Conservation (phyloP, 768 basidiomycete species). For the Tubosaeta brunneosetosa region DNA sequence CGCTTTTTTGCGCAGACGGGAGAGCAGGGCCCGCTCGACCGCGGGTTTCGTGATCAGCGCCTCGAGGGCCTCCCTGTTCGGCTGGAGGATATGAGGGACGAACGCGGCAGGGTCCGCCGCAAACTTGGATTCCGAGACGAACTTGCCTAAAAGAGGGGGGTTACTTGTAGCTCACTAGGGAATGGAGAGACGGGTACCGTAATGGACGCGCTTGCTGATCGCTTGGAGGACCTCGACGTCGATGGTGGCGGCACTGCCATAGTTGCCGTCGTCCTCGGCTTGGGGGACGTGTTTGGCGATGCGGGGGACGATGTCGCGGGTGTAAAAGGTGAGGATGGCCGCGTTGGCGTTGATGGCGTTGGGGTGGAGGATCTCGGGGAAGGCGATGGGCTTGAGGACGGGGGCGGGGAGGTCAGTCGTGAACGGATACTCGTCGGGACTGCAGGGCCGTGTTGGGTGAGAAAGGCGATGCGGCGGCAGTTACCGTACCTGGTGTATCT, state of each 20-base stretch:
- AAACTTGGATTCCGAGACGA: slow-evolving; percentile 98
- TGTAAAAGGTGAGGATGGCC: slow-evolving; percentile 87
- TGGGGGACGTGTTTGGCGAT: slow-evolving; percentile 72
- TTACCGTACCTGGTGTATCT: slow-evolving; percentile 79
- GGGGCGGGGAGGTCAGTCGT: slow-evolving; percentile 75
- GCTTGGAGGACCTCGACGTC: slow-evolving; percentile 97
- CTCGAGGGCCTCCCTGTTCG: slow-evolving; percentile 74
- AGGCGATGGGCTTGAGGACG: slow-evolving; percentile 65
- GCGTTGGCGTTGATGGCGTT: slow-evolving; percentile 83
- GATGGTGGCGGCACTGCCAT: slow-evolving; percentile 90
- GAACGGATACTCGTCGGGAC: slow-evolving; percentile 98
- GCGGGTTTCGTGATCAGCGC: slow-evolving; percentile 95
- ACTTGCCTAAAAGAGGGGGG: slow-evolving; percentile 66
- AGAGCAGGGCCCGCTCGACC: slow-evolving; percentile 81
- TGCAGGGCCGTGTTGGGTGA: slow-evolving; percentile 28
- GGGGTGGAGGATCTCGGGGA: slow-evolving; percentile 74
- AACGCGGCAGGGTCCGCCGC: slow-evolving; percentile 78
- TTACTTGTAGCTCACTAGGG: neutral
- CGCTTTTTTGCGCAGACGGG: slow-evolving; percentile 82
- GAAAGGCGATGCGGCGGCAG: neutral
- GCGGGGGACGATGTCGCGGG: slow-evolving; percentile 78
- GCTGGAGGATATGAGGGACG: slow-evolving; percentile 83
- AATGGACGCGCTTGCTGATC: slow-evolving; percentile 97
- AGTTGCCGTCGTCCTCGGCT: slow-evolving; percentile 87
- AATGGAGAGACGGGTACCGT: slow-evolving; percentile 53